phyloP scores from a whole-genome alignment of 2,329 filamentous ascomycete species.

The Fusarium sp. region DNA sequence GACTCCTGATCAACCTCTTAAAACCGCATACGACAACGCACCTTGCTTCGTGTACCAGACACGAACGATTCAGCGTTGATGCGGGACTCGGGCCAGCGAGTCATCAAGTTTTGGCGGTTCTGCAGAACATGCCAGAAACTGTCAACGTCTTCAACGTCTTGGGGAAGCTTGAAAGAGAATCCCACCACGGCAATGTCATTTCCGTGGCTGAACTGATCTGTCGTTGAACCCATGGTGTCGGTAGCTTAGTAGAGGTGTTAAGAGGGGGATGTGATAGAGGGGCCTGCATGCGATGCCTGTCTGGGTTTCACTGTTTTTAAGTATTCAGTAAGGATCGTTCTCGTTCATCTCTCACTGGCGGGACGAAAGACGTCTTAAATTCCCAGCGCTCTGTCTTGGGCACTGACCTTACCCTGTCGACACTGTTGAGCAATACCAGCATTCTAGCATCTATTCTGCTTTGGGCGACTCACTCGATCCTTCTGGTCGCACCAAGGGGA shows the following conservation, averaged over 20 bases:
- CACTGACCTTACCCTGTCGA: not conserved
- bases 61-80: not conserved
- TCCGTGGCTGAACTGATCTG: not conserved
- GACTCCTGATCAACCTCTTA: not conserved
- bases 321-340: not conserved
- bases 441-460: not conserved
- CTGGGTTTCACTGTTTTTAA: not conserved
- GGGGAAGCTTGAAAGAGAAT: not conserved
- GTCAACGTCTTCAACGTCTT: not conserved
- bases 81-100: not conserved
- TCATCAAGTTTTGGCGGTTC: not conserved
- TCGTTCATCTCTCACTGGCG: not conserved
- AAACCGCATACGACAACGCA: not conserved
- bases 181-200: not conserved
- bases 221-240: not conserved
- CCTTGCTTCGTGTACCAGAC: not conserved
- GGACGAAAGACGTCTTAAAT: not conserved
- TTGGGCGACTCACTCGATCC: not conserved
- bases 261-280: not conserved
- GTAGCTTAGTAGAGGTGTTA: not conserved
- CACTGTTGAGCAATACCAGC: not conserved
- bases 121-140: not conserved
- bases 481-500: not conserved
- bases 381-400: not conserved
- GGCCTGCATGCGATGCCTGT: not conserved